Base-by-base conservation (phyloP, 2,329 filamentous ascomycete genomes). In the Trichoderma koningiopsis region DNA sequence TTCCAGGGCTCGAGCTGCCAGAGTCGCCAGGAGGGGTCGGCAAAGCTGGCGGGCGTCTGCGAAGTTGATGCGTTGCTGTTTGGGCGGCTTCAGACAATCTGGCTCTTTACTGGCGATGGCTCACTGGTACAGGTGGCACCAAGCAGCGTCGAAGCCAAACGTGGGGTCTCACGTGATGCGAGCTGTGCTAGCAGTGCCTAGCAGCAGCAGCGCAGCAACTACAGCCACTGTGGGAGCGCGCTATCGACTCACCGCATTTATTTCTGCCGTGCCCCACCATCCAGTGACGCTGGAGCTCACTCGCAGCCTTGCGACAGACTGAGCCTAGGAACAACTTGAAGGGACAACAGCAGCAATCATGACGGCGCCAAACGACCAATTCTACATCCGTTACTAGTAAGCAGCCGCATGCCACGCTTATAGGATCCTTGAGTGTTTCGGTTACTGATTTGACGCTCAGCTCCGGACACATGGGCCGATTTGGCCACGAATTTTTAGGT, bases 401-500 rank as follows among this genome's bases (percentile, higher is more conserved):
- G 65, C 5, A 5, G 22, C 16, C 19, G 4, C 13, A 4, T 10
- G 1, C 11, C 8, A 8, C 3, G 4, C 1, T 16, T 11, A 5
- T n/a, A 11, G 33, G 16, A 47, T 43, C 8, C 14, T 19, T 6
- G 5, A 2, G 3, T 29, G 49, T 57, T 60, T 33, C 56, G 55
- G 55, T 59, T 73, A 35, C 70, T 72, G 70, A 71, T 69, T 66
- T 37, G 52, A 16, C 33, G 22, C 70, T 75, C 79, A 98, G 95
- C 86, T 98, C 96, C 74, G 96, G 96, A 76, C 96, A 99, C 82
- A 96, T 94, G 81, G 96, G 96, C 77, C 92, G 95, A 73, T 97
- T 98, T 81, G 96, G 96, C 72, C 96, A 99, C 83, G 96, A 99
- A 82, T 99, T 99, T 78, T 85, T 99, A 76, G 96, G 95, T 97